Conservation (phyloP, 1,284 basidiomycete genomes). For the Boletellus dicymbophilus region DNA sequence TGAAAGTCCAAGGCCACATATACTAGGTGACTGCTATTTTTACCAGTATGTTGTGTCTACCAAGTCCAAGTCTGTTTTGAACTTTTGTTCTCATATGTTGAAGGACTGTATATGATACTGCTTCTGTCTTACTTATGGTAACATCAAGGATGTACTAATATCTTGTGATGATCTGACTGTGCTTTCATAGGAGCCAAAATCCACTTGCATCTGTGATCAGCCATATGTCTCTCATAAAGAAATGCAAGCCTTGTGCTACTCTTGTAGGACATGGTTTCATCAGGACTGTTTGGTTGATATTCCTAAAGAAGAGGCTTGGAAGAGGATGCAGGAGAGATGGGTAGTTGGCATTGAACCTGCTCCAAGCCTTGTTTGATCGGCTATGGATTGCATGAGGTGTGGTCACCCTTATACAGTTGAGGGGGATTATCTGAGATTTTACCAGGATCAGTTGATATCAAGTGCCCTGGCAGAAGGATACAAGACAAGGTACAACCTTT, state of each 20-base stretch:
- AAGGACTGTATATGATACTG: no score
- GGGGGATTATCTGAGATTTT: background rate
- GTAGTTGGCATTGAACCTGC: background rate
- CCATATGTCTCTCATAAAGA: slow-evolving; percentile 2
- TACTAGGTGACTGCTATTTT: slow-evolving; percentile 6
- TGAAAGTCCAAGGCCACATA: slow-evolving; percentile 4
- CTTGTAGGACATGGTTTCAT: slow-evolving; percentile 7
- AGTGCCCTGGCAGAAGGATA: slow-evolving; percentile 1
- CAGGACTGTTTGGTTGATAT: background rate
- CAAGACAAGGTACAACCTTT: background rate
- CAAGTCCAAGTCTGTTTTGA: no score
- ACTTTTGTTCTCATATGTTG: no score
- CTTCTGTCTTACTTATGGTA: background rate
- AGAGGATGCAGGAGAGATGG: background rate
- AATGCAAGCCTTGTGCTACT: slow-evolving; percentile 7
- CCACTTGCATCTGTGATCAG: background rate
- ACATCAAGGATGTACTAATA: background rate
- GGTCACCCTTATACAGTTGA: background rate
- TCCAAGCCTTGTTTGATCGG: background rate
- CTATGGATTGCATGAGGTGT: slow-evolving; percentile 2
- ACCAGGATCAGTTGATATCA: slow-evolving; percentile 11
- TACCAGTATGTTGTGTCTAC: background rate
- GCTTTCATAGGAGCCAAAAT: background rate
- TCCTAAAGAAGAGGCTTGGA: background rate
- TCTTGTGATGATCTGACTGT: background rate